Evolutionary conservation across 2,329 filamentous ascomycete genomes (phyloP).

Genomic region (Nemania sp.): DNA sequence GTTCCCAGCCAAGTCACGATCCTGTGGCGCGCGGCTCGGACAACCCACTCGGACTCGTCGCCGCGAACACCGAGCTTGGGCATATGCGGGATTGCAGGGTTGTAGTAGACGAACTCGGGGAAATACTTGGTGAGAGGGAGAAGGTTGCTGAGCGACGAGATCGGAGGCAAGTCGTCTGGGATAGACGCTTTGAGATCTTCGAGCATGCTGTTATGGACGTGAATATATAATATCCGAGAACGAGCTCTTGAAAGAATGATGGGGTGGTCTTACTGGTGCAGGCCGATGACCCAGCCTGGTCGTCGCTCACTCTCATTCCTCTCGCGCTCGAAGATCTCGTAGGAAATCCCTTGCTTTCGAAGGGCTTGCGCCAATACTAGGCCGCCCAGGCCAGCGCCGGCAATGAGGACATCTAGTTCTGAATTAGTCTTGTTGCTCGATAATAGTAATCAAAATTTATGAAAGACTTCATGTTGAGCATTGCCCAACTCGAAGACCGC

Average conservation of each 20-base stretch:
- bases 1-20: conserved; percentile 37
- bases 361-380: conserved; percentile 29
- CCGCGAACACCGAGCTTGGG: conserved; percentile 26
- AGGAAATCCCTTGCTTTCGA: conserved; percentile 31
- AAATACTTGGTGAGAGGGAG: conserved; percentile 27
- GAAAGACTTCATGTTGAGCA: neutral
- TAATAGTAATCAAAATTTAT: neutral
- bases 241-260: neutral
- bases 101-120: conserved; percentile 29
- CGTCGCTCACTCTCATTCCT: conserved; percentile 24
- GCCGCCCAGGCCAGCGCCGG: conserved; percentile 31
- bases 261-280: conserved; percentile 25
- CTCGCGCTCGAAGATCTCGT: conserved; percentile 32
- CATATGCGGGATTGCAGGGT: conserved; percentile 19
- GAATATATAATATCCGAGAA: neutral
- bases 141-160: conserved; percentile 29
- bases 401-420: conserved; percentile 27
- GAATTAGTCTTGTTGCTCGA: neutral
- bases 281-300: conserved; percentile 30
- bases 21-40: conserved; percentile 39
- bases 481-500: neutral
- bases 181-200: conserved; percentile 30
- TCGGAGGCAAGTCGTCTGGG: conserved; percentile 30
- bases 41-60: conserved; percentile 33
- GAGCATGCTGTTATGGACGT: conserved; percentile 25